Evolutionary conservation across 179 eudicot genomes (phyloP).

Genomic region (Amaranthus tricolor): DNA sequence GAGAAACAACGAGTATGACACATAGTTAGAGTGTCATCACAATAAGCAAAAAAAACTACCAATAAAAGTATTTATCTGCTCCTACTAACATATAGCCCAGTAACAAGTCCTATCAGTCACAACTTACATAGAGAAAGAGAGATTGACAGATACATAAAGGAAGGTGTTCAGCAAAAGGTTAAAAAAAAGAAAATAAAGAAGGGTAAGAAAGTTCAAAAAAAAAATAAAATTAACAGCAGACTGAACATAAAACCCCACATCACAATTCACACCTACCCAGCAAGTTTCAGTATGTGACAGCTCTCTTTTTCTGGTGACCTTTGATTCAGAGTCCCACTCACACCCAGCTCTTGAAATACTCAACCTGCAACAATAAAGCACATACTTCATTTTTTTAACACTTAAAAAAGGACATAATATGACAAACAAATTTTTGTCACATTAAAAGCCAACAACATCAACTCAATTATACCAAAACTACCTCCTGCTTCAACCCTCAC

Average conservation of each 20-base stretch:
- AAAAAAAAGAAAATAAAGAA: background rate
- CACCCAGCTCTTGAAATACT: slow-evolving; percentile 33
- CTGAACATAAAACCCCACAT: background rate
- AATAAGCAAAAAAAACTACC: slow-evolving; percentile 16
- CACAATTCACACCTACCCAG: slow-evolving; percentile 32
- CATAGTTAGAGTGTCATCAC: slow-evolving; percentile 18
- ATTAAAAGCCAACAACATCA: slow-evolving; percentile 27
- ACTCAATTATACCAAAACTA: background rate
- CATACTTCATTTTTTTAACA: slow-evolving; percentile 14
- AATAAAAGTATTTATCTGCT: background rate
- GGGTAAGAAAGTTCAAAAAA: background rate
- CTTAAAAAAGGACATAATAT: slow-evolving; percentile 18
- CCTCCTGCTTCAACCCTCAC: background rate
- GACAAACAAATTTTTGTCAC: slow-evolving; percentile 35
- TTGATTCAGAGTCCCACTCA: slow-evolving; percentile 38
- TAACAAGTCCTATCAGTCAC: slow-evolving; percentile 22
- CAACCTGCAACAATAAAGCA: slow-evolving; percentile 34
- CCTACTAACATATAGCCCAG: slow-evolving; percentile 6
- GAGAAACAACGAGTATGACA: background rate
- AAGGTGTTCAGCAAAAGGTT: slow-evolving; percentile 5
- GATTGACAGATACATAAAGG: slow-evolving; percentile 9
- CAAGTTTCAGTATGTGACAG: slow-evolving; percentile 21
- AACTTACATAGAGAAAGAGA: slow-evolving; percentile 4
- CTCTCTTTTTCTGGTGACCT: slow-evolving; percentile 39
- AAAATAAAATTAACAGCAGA: slow-evolving; percentile 1